Conservation (phyloP, 768 basidiomycete genomes). For the Dioszegia aurantiaca region DNA sequence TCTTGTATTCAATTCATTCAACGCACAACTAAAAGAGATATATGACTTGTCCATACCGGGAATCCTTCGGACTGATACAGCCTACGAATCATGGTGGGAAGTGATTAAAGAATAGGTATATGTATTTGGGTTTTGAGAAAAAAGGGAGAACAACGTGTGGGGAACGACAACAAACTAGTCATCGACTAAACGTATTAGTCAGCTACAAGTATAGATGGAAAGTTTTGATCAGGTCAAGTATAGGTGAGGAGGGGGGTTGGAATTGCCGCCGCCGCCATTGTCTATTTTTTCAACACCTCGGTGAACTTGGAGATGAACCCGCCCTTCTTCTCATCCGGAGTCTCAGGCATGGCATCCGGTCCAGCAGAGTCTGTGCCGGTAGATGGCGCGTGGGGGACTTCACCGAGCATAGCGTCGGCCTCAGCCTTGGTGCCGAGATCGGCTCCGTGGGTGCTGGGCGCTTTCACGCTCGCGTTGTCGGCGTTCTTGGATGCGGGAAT, state of each 20-base stretch:
- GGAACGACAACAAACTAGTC: neutral
- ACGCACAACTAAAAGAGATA: no score
- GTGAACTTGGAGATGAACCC: slow-evolving; percentile 15
- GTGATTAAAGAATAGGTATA: neutral
- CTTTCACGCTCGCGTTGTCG: slow-evolving; percentile 16
- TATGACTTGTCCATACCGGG: neutral
- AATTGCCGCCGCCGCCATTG: neutral
- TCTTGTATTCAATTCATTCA: slow-evolving; percentile 13
- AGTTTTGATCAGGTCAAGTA: neutral
- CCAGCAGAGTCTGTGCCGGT: slow-evolving; percentile 18
- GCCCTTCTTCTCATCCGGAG: slow-evolving; percentile 16
- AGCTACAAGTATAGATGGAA: slow-evolving; percentile 7
- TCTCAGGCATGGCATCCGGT: slow-evolving; percentile 30
- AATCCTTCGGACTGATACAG: no score
- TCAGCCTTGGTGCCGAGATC: slow-evolving; percentile 15
- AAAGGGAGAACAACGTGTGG: neutral
- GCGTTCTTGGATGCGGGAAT: slow-evolving; percentile 1
- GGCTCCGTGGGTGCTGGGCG: slow-evolving; percentile 6
- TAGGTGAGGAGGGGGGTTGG: neutral
- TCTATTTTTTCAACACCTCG: slow-evolving; percentile 9
- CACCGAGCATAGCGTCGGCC: slow-evolving; percentile 34
- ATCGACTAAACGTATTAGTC: slow-evolving; percentile 10
- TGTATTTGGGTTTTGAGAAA: neutral
- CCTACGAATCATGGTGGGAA: neutral
- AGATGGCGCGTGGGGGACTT: slow-evolving; percentile 35